Base-by-base conservation (phyloP, 805 yeast species). In the Candida yuanshanica region DNA sequence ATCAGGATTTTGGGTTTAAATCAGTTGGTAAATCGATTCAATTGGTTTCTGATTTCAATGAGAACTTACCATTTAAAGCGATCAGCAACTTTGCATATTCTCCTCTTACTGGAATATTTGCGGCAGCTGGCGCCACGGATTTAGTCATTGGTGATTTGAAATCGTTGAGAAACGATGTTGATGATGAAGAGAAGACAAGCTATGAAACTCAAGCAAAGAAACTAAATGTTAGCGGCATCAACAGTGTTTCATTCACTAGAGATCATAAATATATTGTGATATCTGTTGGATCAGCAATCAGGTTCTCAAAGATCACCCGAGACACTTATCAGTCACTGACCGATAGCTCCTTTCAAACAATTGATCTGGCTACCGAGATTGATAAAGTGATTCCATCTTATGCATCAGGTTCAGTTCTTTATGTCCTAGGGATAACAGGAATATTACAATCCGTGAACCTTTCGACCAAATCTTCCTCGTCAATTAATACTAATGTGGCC, bases 1-100 rank as follows among this genome's bases (percentile, higher is more conserved):
- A n/a, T n/a, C 33, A 56, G 60, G 72, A 69, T 47, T 62, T 68
- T 44, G 77, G 77, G 6, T 73, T 71, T 59, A 69, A 63, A 45
- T 51, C 60, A 25, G 32, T 67, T 9, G 70, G 68, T 13, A 44
- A 51, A 11, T 48, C 58, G 16, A 49, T 48, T 11, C 54, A 66
- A 25, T 49, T 71, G 16, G 69, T 66, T n/a, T 44, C 62, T 5
- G 53, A 45, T 11, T 64, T 56, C 38, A 51, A 59, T 13, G 75
- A 71, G 47, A 47, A 43, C 16, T 41, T 56, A 38, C 72, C 64
- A 14, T 69, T 46, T 57, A 62, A 58, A 39, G 58, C 43, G 22
- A 42, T 59, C 33, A 62, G 60, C 17, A 64, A 71, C 37, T 53
- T 74, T 9, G 62, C 65, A 13, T 65, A 69, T 35, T 64, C 66